A percentile compares a stretch with the other conserved stretches of the same genome.
phyloP scores from a whole-genome alignment of 108 stramenopile species.

The Pelagomonas calceolata region DNA sequence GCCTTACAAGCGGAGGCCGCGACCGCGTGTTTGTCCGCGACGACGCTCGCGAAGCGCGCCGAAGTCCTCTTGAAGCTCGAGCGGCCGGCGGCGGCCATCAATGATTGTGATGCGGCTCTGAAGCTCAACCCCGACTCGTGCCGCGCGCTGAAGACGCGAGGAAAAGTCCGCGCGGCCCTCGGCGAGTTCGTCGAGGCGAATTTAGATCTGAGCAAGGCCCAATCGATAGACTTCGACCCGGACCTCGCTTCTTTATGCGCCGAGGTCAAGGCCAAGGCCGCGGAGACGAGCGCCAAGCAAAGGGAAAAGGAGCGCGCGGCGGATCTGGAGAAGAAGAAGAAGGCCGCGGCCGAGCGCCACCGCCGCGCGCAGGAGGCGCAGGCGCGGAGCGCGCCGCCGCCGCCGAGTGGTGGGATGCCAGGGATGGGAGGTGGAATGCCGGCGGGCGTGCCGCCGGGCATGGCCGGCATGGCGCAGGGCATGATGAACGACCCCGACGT shows the following conservation, averaged over 20 bases:
- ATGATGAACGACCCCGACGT: slow-evolving; percentile 72
- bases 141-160: slow-evolving; percentile 62
- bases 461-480: slow-evolving; percentile 35
- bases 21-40: slow-evolving; percentile 43
- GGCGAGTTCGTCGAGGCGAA: slow-evolving; percentile 25
- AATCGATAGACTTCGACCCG: slow-evolving; percentile 73
- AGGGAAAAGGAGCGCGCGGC: background rate
- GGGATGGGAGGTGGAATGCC: slow-evolving; percentile 37
- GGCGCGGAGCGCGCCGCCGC: slow-evolving; percentile 5
- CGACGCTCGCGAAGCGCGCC: slow-evolving; percentile 61
- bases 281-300: slow-evolving; percentile 13
- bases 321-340: slow-evolving; percentile 10
- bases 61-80: slow-evolving; percentile 49
- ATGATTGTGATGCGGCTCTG: slow-evolving; percentile 63
- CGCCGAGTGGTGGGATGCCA: slow-evolving; percentile 39
- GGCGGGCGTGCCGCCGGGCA: background rate
- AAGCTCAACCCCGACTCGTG: slow-evolving; percentile 69
- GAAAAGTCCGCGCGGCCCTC: slow-evolving; percentile 36
- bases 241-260: slow-evolving; percentile 59
- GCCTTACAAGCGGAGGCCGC: slow-evolving; percentile 61
- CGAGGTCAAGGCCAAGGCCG: slow-evolving; percentile 47
- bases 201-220: slow-evolving; percentile 51
- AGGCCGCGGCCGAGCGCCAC: slow-evolving; percentile 22
- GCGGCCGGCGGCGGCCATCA: slow-evolving; percentile 46
- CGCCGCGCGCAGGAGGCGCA: slow-evolving; percentile 23